phyloP scores from a whole-genome alignment of 1,284 basidiomycete species.

The Cryptococcus floricola region DNA sequence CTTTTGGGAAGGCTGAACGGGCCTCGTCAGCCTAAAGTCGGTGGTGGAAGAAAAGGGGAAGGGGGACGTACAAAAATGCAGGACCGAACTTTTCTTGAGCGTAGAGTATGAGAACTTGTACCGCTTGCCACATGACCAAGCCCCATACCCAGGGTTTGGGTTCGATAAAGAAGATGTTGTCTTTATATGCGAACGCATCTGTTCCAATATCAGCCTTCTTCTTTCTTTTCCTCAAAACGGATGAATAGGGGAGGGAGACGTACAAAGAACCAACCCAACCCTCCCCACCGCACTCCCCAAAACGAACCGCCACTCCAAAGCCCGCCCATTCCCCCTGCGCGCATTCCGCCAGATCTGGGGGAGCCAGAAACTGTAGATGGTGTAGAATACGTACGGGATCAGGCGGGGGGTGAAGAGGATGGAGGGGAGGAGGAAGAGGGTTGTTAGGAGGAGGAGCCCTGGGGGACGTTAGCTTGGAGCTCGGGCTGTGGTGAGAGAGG shows the following conservation, averaged over 20 bases:
- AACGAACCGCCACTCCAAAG: constrained; percentile 66
- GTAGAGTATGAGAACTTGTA: constrained; percentile 64
- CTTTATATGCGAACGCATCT: constrained; percentile 78
- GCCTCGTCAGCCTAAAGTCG: background rate
- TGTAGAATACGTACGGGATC: constrained; percentile 65
- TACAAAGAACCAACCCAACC: constrained; percentile 69
- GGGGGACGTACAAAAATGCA: constrained; percentile 62
- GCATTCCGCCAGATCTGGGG: constrained; percentile 78
- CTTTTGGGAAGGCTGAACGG: constrained; percentile 29
- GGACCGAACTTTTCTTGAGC: constrained; percentile 75
- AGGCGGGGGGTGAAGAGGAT: constrained; percentile 68
- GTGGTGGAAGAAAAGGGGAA: background rate
- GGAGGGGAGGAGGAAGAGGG: constrained; percentile 54
- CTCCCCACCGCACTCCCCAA: constrained; percentile 70
- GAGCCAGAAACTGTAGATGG: constrained; percentile 73
- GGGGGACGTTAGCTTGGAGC: background rate
- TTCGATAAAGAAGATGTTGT: constrained; percentile 76
- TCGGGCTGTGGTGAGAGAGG: background rate
- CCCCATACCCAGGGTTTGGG: constrained; percentile 62
- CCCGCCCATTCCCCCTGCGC: constrained; percentile 64
- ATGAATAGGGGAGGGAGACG: constrained; percentile 40
- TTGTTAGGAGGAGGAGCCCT: constrained; percentile 11
- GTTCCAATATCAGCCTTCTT: background rate
- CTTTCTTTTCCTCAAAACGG: background rate
- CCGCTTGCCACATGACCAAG: constrained; percentile 60